Base-by-base conservation (phyloP, 2,329 filamentous ascomycete species). In the Fusarium pininemorale region DNA sequence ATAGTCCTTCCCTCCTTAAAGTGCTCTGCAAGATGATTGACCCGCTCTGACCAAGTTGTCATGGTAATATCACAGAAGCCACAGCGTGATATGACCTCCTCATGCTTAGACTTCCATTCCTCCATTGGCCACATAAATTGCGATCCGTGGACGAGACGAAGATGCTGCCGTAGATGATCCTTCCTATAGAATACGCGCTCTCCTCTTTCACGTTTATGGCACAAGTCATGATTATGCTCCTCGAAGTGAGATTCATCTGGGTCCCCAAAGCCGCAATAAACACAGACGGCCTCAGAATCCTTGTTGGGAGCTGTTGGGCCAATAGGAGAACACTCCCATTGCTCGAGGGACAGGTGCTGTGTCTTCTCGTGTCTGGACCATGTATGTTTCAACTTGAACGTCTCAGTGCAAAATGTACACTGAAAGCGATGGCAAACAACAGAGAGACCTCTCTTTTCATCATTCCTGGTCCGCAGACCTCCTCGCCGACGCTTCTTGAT, bases 351-450 rank as follows among this genome's bases (percentile, higher is more conserved):
- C 55, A 81, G 82, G 77, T 81, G 87, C 58, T 83, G 82, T 58
- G 84, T 83, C 47, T 83, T 84, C 63, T 90, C 88, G 68, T 90
- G 88, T 26, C 88, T 81, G 41, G 84, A 83, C 85, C 85, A 86
- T 28, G 85, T 84, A 56, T 86, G 82, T 20, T 85, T 85, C 0
- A 82, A 81, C 55, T 82, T 83, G 73, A 86, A 86, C 0, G 82
- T 83, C 50, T 86, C 84, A 0, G 84, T 84, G 61, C 85, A 86
- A 53, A 86, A 86, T 0, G 85, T 86, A 63, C 85, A 86, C 54
- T 86, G 85, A 7, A 70, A 77, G 0, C 47, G 53, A 16, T 76
- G 51, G 2, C 45, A 51, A 5, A 7, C 41, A 13, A 58, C 58
- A 0, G 37, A 32, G 1, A 70, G 38, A 1, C 58, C 64, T 8